These are phyloP conservation scores for Sextonia rubra DNA, from an alignment of 164 flowering plant genomes.

Conservation along the genomic window DNA sequence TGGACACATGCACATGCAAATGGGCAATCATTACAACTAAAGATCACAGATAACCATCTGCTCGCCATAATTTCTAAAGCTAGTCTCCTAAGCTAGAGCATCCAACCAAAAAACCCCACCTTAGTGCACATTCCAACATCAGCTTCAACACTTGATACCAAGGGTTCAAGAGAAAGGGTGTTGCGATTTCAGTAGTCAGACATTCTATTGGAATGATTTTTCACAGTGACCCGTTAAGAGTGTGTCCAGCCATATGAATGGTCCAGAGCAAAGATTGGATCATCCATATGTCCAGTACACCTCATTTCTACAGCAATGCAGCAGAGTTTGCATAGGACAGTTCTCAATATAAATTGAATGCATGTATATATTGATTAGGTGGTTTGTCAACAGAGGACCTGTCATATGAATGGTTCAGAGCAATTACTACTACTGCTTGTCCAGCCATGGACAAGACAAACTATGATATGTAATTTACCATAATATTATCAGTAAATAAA, in stretches of 20 bases:
- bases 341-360: not conserved
- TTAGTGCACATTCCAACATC: not conserved
- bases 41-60: not conserved
- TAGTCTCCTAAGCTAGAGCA: not conserved
- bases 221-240: not conserved
- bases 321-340: not conserved
- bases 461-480: not conserved
- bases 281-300: not conserved
- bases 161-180: not conserved
- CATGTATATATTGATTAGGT: not conserved
- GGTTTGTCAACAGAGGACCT: too few species aligned
- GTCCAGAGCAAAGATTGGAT: not conserved
- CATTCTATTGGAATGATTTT: not conserved
- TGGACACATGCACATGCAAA: not conserved
- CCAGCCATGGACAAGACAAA: not conserved
- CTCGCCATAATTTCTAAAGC: not conserved
- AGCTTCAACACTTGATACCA: not conserved
- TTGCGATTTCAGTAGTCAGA: not conserved
- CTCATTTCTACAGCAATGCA: not conserved
- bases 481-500: not conserved
- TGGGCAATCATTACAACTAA: not conserved
- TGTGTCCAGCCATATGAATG: not conserved
- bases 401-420: not conserved
- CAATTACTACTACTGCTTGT: not conserved
- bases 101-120: not conserved